A percentile compares a stretch with the other conserved stretches of the same genome.
These are phyloP conservation scores for Alternaria alternata DNA, from an alignment of 2,329 filamentous ascomycete species.

Conservation along the genomic window DNA sequence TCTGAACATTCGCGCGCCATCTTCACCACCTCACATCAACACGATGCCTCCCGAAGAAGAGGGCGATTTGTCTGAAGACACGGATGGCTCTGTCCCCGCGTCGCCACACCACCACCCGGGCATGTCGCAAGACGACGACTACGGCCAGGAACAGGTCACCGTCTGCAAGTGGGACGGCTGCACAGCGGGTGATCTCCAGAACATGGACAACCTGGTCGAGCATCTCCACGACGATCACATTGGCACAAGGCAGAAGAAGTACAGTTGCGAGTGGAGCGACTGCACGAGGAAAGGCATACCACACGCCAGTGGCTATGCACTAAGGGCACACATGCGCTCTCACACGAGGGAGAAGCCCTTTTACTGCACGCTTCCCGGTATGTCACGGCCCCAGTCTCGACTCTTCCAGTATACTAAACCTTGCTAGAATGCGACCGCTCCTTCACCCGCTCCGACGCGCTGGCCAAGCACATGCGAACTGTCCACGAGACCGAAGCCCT, in stretches of 20 bases:
- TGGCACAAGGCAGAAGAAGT: slow-evolving; percentile 91
- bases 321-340: slow-evolving; percentile 97
- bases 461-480: slow-evolving; percentile 98
- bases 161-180: slow-evolving; percentile 62
- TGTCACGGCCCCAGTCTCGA: slow-evolving; percentile 28
- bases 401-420: neutral
- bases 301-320: slow-evolving; percentile 92
- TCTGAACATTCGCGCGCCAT: slow-evolving; percentile 47
- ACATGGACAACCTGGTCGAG: slow-evolving; percentile 61
- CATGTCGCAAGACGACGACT: slow-evolving; percentile 53
- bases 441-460: slow-evolving; percentile 92
- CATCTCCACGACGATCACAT: slow-evolving; percentile 87
- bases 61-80: slow-evolving; percentile 86
- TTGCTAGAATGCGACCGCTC: slow-evolving; percentile 89
- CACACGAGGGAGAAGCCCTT: slow-evolving; percentile 99
- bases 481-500: slow-evolving; percentile 97
- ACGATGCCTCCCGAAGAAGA: slow-evolving; percentile 41
- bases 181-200: slow-evolving; percentile 56
- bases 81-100: slow-evolving; percentile 76
- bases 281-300: slow-evolving; percentile 87
- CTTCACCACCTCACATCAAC: slow-evolving; percentile 39
- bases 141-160: slow-evolving; percentile 55
- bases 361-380: slow-evolving; percentile 93
- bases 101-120: slow-evolving; percentile 55
- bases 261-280: slow-evolving; percentile 97